Evolutionary conservation across 768 basidiomycete species (phyloP).

Genomic region (Phanerodontia chrysosporium): DNA sequence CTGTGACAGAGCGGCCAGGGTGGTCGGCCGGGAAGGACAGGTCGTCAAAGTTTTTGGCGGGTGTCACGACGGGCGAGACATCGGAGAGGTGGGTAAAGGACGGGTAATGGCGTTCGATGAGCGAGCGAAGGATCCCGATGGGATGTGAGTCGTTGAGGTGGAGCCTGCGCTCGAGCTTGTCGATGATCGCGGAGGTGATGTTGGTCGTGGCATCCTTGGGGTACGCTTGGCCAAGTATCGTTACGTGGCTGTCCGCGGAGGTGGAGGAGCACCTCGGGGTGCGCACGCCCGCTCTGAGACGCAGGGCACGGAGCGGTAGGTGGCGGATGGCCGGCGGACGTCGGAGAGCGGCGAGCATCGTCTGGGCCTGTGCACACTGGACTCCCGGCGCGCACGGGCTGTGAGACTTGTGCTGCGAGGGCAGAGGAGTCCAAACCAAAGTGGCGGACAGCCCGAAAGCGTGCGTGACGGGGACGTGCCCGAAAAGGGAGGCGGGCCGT

Average conservation of each 20-base stretch:
- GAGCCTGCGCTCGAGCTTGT: slow-evolving; percentile 72
- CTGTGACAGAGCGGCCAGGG: slow-evolving; percentile 84
- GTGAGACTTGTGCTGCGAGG: background rate
- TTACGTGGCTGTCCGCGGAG: slow-evolving; percentile 24
- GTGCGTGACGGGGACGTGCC: background rate
- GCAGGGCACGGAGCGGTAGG: background rate
- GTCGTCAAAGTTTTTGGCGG: slow-evolving; percentile 92
- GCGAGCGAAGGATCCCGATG: slow-evolving; percentile 73
- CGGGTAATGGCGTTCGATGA: slow-evolving; percentile 83
- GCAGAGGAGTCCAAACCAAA: background rate
- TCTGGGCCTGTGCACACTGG: background rate
- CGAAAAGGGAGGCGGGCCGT: background rate
- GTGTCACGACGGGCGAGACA: slow-evolving; percentile 85
- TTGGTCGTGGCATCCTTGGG: slow-evolving; percentile 80
- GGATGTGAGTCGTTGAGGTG: slow-evolving; percentile 81
- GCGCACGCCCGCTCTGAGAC: background rate
- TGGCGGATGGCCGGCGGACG: background rate
- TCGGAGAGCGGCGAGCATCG: background rate
- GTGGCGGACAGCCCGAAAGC: background rate
- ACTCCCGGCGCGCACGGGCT: background rate
- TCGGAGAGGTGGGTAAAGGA: slow-evolving; percentile 70
- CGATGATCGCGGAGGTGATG: slow-evolving; percentile 77
- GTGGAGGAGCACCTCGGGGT: background rate
- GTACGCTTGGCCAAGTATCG: slow-evolving; percentile 64
- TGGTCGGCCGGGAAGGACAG: slow-evolving; percentile 92